phyloP scores from a whole-genome alignment of 345 rosid species.

The Eucalyptus leucophloia region DNA sequence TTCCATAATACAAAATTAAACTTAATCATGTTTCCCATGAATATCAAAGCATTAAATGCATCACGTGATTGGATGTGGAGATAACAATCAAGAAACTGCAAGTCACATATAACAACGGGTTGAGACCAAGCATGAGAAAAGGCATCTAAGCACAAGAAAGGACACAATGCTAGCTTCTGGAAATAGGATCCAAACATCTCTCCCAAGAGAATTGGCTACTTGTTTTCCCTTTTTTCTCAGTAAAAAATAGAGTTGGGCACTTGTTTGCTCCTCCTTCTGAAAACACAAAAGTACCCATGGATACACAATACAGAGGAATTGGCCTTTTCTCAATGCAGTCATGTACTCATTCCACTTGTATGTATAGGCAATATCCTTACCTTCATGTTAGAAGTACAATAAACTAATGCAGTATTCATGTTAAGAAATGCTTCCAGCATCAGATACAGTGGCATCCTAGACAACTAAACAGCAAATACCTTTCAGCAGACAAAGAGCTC shows the following conservation, averaged over 20 bases:
- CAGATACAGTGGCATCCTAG: background rate
- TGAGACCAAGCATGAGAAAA: background rate
- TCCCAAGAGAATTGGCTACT: background rate
- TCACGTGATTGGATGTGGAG: background rate
- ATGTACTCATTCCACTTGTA: background rate
- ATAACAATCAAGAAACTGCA: background rate
- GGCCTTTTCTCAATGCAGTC: background rate
- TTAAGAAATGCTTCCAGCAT: background rate
- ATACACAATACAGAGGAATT: background rate
- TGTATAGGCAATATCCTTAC: background rate
- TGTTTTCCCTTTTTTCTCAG: background rate
- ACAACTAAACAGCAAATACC: background rate
- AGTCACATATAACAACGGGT: background rate
- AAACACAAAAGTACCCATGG: background rate
- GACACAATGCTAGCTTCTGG: background rate
- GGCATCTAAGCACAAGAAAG: background rate
- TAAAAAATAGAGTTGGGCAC: background rate
- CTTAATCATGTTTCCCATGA: background rate
- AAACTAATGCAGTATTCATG: background rate
- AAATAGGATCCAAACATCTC: background rate
- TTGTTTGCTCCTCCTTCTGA: background rate
- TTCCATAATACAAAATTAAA: background rate
- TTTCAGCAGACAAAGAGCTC: background rate
- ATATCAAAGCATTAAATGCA: background rate
- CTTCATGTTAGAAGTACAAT: background rate